Conservation (phyloP, 1,139 yeast genomes). For the Blastobotrys buckinghamii region DNA sequence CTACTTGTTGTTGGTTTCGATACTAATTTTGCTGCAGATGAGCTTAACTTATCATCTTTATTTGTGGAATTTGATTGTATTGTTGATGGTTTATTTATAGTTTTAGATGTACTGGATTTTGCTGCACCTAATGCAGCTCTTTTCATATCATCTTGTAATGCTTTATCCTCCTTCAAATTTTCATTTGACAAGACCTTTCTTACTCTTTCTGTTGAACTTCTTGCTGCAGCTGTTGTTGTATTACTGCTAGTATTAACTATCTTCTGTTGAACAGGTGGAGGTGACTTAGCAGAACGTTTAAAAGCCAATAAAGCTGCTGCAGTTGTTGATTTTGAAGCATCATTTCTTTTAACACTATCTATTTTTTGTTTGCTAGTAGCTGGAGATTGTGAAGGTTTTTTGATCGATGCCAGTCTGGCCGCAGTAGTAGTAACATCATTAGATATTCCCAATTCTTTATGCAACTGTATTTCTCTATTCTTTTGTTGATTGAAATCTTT, state of each 20-base stretch:
- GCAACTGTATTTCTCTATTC: not conserved
- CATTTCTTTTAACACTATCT: not conserved
- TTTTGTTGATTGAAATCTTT: conserved; percentile 5
- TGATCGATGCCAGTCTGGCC: conserved; percentile 5
- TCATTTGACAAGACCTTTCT: not conserved
- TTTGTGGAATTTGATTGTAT: not conserved
- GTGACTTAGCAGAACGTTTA: not conserved
- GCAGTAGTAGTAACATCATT: conserved; percentile 11
- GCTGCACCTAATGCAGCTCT: not conserved
- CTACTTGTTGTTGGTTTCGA: not conserved
- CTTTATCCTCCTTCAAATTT: not conserved
- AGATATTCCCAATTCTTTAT: not conserved
- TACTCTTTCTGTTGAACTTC: not conserved
- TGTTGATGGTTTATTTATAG: not conserved
- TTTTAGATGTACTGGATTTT: not conserved
- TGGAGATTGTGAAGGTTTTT: not conserved
- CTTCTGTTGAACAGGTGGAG: not conserved
- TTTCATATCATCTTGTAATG: not conserved
- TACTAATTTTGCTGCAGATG: not conserved
- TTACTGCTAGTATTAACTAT: not conserved
- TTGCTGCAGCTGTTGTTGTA: not conserved
- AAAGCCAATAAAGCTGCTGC: conserved; percentile 13
- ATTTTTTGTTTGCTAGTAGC: not conserved
- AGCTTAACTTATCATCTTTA: not conserved
- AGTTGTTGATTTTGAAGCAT: conserved; percentile 1